phyloP scores from a whole-genome alignment of 495 filamentous ascomycete genomes.

The Lepidopterella palustris region DNA sequence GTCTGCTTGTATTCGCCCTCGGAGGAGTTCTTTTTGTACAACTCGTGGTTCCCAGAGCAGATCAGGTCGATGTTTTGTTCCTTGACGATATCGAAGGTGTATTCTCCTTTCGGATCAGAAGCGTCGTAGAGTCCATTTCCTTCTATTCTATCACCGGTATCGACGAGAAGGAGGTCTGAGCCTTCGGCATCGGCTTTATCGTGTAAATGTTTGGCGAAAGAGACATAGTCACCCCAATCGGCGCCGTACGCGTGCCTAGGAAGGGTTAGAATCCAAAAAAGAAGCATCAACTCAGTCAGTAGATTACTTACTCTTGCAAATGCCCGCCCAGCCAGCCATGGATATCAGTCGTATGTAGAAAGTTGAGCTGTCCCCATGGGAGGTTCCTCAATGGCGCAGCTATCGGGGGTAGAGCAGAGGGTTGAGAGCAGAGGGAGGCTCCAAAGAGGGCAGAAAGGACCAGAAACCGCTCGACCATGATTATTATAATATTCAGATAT shows the following conservation, averaged over 20 bases:
- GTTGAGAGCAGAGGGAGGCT: slow-evolving; percentile 50
- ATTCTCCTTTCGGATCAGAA: slow-evolving; percentile 78
- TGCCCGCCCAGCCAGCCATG: slow-evolving; percentile 96
- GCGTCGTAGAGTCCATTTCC: slow-evolving; percentile 96
- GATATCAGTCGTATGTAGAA: slow-evolving; percentile 88
- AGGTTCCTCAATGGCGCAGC: slow-evolving; percentile 75
- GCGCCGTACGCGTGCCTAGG: slow-evolving; percentile 76
- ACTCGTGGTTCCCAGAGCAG: slow-evolving; percentile 89
- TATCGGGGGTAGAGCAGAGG: slow-evolving; percentile 70
- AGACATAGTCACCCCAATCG: slow-evolving; percentile 97
- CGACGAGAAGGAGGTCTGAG: slow-evolving; percentile 78
- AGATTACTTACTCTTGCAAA: slow-evolving; percentile 64
- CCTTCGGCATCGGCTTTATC: slow-evolving; percentile 68
- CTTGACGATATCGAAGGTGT: slow-evolving; percentile 76
- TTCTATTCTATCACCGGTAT: slow-evolving; percentile 91
- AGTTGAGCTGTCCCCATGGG: slow-evolving; percentile 86
- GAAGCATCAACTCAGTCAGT: neutral
- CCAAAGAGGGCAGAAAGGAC: slow-evolving; percentile 35
- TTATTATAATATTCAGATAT: too few relatives aligned
- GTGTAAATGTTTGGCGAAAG: slow-evolving; percentile 77
- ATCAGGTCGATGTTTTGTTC: slow-evolving; percentile 79
- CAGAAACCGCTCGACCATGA: slow-evolving; percentile 17
- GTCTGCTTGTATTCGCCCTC: slow-evolving; percentile 68
- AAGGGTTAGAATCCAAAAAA: neutral
- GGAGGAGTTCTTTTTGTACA: slow-evolving; percentile 75